Percentiles rank a stretch among this genome's conserved stretches.
Evolutionary conservation across 1,139 yeast species (phyloP).

Genomic region (Candida sanyaensis): DNA sequence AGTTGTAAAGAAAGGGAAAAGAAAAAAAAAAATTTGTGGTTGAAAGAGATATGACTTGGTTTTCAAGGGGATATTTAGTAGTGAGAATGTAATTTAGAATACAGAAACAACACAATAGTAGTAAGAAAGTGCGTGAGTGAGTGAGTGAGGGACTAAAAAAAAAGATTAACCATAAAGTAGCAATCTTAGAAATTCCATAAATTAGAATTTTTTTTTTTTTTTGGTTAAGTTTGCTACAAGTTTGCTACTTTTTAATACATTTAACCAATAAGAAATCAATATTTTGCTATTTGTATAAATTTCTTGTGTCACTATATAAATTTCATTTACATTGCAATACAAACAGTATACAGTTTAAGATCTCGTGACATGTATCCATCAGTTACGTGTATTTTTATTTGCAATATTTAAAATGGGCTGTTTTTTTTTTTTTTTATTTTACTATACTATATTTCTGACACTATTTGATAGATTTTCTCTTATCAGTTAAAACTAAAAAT

Average conservation of each 20-base stretch:
- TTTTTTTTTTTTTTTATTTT: background rate
- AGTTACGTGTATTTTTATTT: background rate
- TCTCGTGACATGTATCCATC: background rate
- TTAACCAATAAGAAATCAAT: background rate
- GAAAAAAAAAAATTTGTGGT: too few relatives aligned
- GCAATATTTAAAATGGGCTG: background rate
- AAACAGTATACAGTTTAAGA: background rate
- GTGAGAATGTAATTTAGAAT: too few relatives aligned
- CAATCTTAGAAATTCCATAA: slow-evolving; percentile 2
- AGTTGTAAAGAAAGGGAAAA: too few relatives aligned
- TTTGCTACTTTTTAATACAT: background rate
- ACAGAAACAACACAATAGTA: too few relatives aligned
- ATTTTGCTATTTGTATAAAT: background rate
- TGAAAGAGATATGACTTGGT: too few relatives aligned
- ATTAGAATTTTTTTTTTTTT: background rate
- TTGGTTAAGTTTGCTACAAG: background rate
- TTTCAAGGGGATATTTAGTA: too few relatives aligned
- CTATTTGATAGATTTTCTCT: background rate
- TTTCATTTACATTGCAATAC: too few relatives aligned
- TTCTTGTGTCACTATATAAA: too few relatives aligned
- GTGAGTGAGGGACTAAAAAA: too few relatives aligned
- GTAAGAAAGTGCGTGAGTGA: too few relatives aligned
- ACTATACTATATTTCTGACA: too few relatives aligned
- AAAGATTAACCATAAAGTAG: background rate
- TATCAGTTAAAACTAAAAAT: background rate